These are phyloP conservation scores for Colletotrichum graminicola DNA, from an alignment of 2,329 filamentous ascomycete genomes.

Conservation along the genomic window DNA sequence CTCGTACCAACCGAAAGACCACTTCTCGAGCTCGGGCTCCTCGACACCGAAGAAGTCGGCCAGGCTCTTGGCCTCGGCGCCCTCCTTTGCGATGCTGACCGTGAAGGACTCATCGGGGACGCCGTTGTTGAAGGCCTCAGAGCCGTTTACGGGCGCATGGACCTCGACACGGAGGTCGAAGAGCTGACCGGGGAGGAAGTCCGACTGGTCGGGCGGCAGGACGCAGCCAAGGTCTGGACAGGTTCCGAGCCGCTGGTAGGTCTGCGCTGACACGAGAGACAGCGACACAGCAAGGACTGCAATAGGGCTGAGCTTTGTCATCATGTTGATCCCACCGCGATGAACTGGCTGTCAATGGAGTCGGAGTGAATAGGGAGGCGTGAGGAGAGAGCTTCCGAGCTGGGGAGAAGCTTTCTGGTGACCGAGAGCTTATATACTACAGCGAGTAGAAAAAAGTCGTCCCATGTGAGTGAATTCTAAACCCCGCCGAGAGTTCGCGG, in stretches of 20 bases:
- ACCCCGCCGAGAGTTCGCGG: slow-evolving; percentile 26
- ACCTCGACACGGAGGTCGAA: slow-evolving; percentile 89
- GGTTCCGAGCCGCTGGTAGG: slow-evolving; percentile 69
- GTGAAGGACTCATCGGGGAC: slow-evolving; percentile 81
- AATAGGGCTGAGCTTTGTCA: slow-evolving; percentile 54
- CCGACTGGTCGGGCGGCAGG: slow-evolving; percentile 74
- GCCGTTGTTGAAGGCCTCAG: slow-evolving; percentile 77
- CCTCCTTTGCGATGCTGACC: slow-evolving; percentile 78
- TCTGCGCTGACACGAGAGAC: slow-evolving; percentile 64
- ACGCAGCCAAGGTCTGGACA: slow-evolving; percentile 71
- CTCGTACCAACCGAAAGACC: slow-evolving; percentile 89
- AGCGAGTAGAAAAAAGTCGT: slow-evolving; percentile 20
- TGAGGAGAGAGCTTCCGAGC: neutral
- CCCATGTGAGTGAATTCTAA: slow-evolving; percentile 20
- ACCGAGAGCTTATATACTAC: slow-evolving; percentile 39
- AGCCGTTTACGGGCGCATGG: slow-evolving; percentile 84
- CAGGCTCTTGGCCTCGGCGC: slow-evolving; percentile 64
- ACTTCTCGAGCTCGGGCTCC: slow-evolving; percentile 82
- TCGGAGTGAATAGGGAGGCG: slow-evolving; percentile 29
- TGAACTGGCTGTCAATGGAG: slow-evolving; percentile 29
- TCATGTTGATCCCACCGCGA: slow-evolving; percentile 46
- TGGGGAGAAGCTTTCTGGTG: slow-evolving; percentile 24
- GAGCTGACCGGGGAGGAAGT: slow-evolving; percentile 86
- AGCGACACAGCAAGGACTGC: slow-evolving; percentile 52
- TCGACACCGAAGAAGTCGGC: slow-evolving; percentile 79